Percentiles rank a stretch among this genome's conserved stretches.
Conservation (phyloP, 805 yeast species). For the Pachysolen tannophilus region DNA sequence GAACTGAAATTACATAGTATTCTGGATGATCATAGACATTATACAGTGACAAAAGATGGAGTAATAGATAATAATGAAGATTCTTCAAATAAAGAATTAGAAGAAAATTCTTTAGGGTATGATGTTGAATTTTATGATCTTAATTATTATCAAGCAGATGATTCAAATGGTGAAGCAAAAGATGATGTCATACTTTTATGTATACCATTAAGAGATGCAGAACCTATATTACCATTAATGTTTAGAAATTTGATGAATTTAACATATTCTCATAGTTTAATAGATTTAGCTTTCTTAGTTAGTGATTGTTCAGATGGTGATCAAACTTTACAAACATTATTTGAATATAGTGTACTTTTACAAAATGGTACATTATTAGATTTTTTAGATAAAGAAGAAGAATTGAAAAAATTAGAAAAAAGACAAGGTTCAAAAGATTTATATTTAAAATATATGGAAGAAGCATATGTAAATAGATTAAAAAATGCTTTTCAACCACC, state of each 20-base stretch:
- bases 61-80: background rate
- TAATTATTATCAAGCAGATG: slow-evolving; percentile 44
- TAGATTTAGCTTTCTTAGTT: slow-evolving; percentile 75
- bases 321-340: slow-evolving; percentile 54
- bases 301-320: slow-evolving; percentile 71
- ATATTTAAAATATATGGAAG: slow-evolving; percentile 63
- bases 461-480: slow-evolving; percentile 47
- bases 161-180: slow-evolving; percentile 33
- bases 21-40: slow-evolving; percentile 4
- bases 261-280: slow-evolving; percentile 73
- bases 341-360: slow-evolving; percentile 56
- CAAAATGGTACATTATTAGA: slow-evolving; percentile 62
- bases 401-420: slow-evolving; percentile 22
- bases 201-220: slow-evolving; percentile 77
- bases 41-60: slow-evolving; percentile 5
- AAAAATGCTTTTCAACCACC: slow-evolving; percentile 57
- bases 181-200: slow-evolving; percentile 62
- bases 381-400: slow-evolving; percentile 35
- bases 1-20: background rate
- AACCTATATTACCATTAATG: slow-evolving; percentile 69
- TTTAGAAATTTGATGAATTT: slow-evolving; percentile 80
- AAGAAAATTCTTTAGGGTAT: slow-evolving; percentile 31
- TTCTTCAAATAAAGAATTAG: background rate
- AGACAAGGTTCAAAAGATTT: slow-evolving; percentile 52
- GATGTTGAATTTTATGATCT: slow-evolving; percentile 58